Conservation (phyloP, 1,284 basidiomycete genomes). For the Irpex rosettiformis region DNA sequence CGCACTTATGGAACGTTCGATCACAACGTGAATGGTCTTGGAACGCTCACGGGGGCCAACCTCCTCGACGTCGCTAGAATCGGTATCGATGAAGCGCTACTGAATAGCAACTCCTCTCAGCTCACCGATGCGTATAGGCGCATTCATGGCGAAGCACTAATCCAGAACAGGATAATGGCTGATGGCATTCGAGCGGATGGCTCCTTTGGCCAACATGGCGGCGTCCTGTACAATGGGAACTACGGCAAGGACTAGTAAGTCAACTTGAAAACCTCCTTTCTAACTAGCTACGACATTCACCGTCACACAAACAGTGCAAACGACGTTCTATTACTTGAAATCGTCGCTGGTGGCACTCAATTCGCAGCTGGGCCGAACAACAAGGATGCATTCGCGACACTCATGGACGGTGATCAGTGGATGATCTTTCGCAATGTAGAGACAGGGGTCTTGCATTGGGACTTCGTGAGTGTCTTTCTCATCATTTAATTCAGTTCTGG, state of each 20-base stretch:
- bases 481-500: not conserved
- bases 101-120: slow-evolving; percentile 39
- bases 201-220: slow-evolving; percentile 58
- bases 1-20: slow-evolving; percentile 52
- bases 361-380: slow-evolving; percentile 39
- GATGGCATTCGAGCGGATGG: slow-evolving; percentile 66
- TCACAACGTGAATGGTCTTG: slow-evolving; percentile 39
- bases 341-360: slow-evolving; percentile 49
- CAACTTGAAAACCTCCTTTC: not conserved
- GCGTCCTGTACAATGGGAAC: slow-evolving; percentile 62
- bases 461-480: slow-evolving; percentile 45
- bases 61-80: slow-evolving; percentile 55
- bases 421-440: slow-evolving; percentile 61
- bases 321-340: slow-evolving; percentile 48
- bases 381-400: slow-evolving; percentile 42
- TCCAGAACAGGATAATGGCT: slow-evolving; percentile 39
- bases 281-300: not conserved
- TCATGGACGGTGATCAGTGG: slow-evolving; percentile 55
- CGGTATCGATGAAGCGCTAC: slow-evolving; percentile 48
- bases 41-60: slow-evolving; percentile 59
- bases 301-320: slow-evolving; percentile 35
- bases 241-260: slow-evolving; percentile 63
- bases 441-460: slow-evolving; percentile 60
- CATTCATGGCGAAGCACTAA: slow-evolving; percentile 45
- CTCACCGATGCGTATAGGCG: slow-evolving; percentile 46